Percentiles rank a stretch among this genome's conserved stretches.
Conservation (phyloP, 345 rosid species). For the Populus euphratica region DNA sequence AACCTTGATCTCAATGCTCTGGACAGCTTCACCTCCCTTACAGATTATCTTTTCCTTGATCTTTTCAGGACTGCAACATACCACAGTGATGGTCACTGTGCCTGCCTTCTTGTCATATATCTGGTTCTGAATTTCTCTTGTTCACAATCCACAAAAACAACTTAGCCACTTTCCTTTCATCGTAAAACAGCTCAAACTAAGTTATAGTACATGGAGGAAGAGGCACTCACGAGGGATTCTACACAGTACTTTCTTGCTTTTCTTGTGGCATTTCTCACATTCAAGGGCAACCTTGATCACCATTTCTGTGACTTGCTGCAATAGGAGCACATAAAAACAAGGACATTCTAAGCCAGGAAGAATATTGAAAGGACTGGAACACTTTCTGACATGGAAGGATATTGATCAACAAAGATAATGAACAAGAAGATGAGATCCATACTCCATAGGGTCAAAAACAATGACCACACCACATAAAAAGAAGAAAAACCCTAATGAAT, state of each 20-base stretch:
- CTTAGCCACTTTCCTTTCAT: slow-evolving; percentile 14
- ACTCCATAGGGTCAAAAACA: neutral
- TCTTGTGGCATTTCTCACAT: slow-evolving; percentile 60
- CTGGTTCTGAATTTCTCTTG: slow-evolving; percentile 51
- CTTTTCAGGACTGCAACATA: slow-evolving; percentile 74
- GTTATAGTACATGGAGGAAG: neutral
- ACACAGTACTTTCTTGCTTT: slow-evolving; percentile 73
- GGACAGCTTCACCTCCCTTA: slow-evolving; percentile 53
- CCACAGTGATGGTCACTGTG: slow-evolving; percentile 58
- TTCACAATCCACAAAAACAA: slow-evolving; percentile 24
- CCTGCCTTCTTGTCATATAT: slow-evolving; percentile 60
- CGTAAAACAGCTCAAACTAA: slow-evolving; percentile 30
- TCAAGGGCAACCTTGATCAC: slow-evolving; percentile 64
- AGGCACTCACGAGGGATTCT: slow-evolving; percentile 62
- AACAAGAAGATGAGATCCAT: neutral
- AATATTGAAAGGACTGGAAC: neutral
- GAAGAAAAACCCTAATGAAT: neutral
- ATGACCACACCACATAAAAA: neutral
- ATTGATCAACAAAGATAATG: neutral
- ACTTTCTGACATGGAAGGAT: neutral
- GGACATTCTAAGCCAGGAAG: too few species aligned
- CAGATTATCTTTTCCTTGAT: slow-evolving; percentile 51
- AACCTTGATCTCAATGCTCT: slow-evolving; percentile 48
- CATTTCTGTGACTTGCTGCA: slow-evolving; percentile 69
- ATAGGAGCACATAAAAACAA: neutral